Base-by-base conservation (phyloP, 345 rosid genomes). In the Camelina sativa region DNA sequence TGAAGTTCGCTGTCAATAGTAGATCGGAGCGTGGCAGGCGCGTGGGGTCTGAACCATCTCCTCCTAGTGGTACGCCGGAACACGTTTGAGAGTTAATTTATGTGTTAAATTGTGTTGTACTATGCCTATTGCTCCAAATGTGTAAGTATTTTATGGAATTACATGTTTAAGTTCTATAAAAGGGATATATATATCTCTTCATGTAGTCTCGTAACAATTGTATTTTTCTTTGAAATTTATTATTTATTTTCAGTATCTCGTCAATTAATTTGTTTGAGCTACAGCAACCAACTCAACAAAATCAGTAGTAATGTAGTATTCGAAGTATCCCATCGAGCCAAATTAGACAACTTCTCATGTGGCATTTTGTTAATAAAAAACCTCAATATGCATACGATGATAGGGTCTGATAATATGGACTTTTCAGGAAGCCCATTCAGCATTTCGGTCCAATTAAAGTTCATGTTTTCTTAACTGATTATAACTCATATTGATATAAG, bases 21-120 rank as follows among this genome's bases (percentile, higher is more conserved):
- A 76, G 86, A 7, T 90, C 92, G 0, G 94, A 90, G 82, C 91
- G 98, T 5, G 98, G 98, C 38, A 77, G 69, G 69, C 81, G 80
- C 20, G 81, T 85, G 13, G 77, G 66, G 4, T 76, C 89, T 0
- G 83, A 63, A 0, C 71, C 82, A 5, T 85, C 88, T 1, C 86
- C 94, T 0, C 81, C 92, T 1, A 62, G 69, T 17, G 19, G 77
- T 11, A 85, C 92, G 2, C 91, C 90, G 2, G 28, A 58, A 58
- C 78, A 73, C 71, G 91, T 88, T 15, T 89, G 73, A 67, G 56
- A 32, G 69, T 44, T 37, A 34, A 38, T 9, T 2, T 38, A 38
- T 38, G 11, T 38, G 4, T 65, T 65, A 47, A 56, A 64, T 55
- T 65, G 58, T 73, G 71, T 73, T 65, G 16, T 13, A 28, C 28